A percentile compares a stretch with the other conserved stretches of the same genome.
Conservation (phyloP, 2,329 filamentous ascomycete genomes). For the Nemania serpens region DNA sequence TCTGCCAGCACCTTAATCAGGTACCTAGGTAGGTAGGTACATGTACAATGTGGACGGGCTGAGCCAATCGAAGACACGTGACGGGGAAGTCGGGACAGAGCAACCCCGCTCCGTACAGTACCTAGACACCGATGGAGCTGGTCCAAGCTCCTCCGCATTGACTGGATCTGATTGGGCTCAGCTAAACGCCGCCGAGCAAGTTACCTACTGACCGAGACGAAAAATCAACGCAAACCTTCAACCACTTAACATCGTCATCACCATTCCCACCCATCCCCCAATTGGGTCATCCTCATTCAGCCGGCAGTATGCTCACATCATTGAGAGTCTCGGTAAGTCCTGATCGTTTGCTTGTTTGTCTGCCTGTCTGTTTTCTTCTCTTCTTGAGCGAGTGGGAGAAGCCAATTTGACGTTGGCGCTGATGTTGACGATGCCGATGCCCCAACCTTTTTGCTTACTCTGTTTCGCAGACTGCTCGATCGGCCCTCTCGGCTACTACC, state of each 20-base stretch:
- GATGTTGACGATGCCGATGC: no score
- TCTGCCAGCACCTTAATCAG: not conserved
- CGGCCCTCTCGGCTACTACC: slow-evolving; percentile 55
- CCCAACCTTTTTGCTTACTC: slow-evolving; percentile 9
- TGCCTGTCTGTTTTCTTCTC: not conserved
- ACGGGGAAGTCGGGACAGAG: not conserved
- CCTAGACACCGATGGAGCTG: no score
- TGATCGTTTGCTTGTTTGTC: not conserved
- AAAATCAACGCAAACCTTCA: slow-evolving; percentile 38
- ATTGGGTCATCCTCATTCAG: slow-evolving; percentile 54
- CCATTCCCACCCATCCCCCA: slow-evolving; percentile 41
- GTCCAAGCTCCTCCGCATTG: slow-evolving; percentile 29
- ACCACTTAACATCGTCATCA: slow-evolving; percentile 26
- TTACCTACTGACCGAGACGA: slow-evolving; percentile 29
- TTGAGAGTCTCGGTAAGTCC: slow-evolving; percentile 60
- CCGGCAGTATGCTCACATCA: slow-evolving; percentile 59
- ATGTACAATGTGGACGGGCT: no score
- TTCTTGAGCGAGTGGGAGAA: not conserved
- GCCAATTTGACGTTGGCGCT: no score
- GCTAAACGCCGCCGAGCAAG: slow-evolving; percentile 19
- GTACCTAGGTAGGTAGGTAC: no score
- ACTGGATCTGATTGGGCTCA: slow-evolving; percentile 29
- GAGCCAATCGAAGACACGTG: slow-evolving; percentile 7
- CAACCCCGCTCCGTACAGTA: no score
- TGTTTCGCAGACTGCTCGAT: slow-evolving; percentile 52